A percentile compares a stretch with the other conserved stretches of the same genome.
phyloP scores from a whole-genome alignment of 805 yeast genomes.

The Vanderwaltozyma tropicalis region DNA sequence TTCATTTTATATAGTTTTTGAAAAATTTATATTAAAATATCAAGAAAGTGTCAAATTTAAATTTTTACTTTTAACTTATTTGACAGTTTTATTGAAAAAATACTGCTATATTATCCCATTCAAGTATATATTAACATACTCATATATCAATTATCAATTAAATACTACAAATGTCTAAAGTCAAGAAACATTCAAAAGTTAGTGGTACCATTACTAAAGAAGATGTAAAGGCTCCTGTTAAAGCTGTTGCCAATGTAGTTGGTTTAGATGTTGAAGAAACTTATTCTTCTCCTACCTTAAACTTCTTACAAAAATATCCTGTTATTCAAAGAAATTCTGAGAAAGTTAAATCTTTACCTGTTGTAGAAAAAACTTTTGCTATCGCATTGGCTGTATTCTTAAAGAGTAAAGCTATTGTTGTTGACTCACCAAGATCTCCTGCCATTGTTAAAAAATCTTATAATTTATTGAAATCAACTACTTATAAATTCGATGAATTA shows the following conservation, averaged over 20 bases:
- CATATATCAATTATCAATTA: no score
- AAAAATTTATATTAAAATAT: no score
- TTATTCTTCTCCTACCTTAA: background rate
- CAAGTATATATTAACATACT: no score
- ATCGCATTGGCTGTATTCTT: background rate
- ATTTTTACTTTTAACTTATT: no score
- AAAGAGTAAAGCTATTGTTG: background rate
- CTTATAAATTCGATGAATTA: slow-evolving; percentile 13
- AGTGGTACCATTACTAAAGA: background rate
- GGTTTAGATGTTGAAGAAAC: background rate
- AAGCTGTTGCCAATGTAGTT: background rate
- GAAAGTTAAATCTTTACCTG: background rate
- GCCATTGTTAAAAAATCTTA: slow-evolving; percentile 9
- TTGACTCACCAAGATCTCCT: slow-evolving; percentile 13
- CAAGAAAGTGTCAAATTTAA: no score
- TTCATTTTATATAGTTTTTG: no score
- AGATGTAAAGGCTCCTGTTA: background rate
- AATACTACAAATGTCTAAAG: background rate
- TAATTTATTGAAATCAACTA: slow-evolving; percentile 5
- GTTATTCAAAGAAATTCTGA: background rate
- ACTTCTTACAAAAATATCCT: background rate
- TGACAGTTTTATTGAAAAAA: no score
- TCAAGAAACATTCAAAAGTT: background rate
- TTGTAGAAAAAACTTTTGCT: no score
- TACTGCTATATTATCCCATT: no score